Conservation (phyloP, 345 rosid genomes). For the Brassica incana region DNA sequence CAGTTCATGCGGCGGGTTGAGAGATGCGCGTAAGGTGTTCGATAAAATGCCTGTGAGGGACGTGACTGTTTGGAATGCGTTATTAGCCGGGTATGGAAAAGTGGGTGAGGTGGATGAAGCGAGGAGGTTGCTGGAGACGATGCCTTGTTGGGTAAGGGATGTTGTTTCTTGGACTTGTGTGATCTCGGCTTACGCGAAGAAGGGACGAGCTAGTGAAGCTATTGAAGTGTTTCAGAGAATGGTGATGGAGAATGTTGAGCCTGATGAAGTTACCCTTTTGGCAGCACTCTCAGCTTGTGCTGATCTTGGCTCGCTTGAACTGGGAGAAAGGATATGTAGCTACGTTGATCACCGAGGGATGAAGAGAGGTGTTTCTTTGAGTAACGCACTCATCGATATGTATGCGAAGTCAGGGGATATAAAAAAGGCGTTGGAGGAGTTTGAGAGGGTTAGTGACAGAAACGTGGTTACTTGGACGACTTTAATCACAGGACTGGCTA, state of each 20-base stretch:
- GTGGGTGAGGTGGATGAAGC: conserved; percentile 52
- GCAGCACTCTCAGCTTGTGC: conserved; percentile 74
- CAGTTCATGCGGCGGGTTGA: conserved; percentile 27
- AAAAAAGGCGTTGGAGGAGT: conserved; percentile 53
- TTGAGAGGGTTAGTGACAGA: conserved; percentile 47
- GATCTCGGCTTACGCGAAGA: conserved; percentile 63
- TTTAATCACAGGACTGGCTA: conserved; percentile 62
- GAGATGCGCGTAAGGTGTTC: conserved; percentile 62
- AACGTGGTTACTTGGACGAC: conserved; percentile 76
- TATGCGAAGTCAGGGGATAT: conserved; percentile 70
- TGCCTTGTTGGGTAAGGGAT: conserved; percentile 54
- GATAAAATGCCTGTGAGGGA: conserved; percentile 42
- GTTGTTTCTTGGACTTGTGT: conserved; percentile 73
- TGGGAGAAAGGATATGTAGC: conserved; percentile 61
- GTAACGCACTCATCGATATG: conserved; percentile 69
- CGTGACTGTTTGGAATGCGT: conserved; percentile 64
- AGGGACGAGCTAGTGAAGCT: conserved; percentile 51
- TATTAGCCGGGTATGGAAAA: conserved; percentile 54
- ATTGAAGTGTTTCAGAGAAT: conserved; percentile 54
- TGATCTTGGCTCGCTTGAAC: conserved; percentile 55
- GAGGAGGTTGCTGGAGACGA: conserved; percentile 46
- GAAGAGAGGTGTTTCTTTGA: conserved; percentile 44
- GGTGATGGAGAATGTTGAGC: conserved; percentile 57
- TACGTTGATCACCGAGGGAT: conserved; percentile 46
- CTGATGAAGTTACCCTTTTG: conserved; percentile 67